A percentile compares a stretch with the other conserved stretches of the same genome.
phyloP scores from a whole-genome alignment of 192 early-diverging fungal species.

The Polychytrium aggregatum region DNA sequence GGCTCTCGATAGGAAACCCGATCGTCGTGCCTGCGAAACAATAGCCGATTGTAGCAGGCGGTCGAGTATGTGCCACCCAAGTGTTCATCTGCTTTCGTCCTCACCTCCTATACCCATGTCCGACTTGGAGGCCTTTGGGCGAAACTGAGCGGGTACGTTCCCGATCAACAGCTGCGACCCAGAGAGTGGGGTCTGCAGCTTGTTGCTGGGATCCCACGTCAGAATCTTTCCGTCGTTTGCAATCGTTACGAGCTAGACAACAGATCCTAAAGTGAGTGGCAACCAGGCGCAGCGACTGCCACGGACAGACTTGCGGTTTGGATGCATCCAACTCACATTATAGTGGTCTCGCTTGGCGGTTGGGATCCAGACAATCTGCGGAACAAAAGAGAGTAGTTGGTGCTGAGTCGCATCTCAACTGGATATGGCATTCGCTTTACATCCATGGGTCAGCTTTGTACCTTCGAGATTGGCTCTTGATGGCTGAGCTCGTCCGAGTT shows the following conservation, averaged over 20 bases:
- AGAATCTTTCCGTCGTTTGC: constrained; percentile 35
- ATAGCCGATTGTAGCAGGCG: not conserved
- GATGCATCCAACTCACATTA: constrained; percentile 12
- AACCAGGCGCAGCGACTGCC: too few species aligned
- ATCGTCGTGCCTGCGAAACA: constrained; percentile 7
- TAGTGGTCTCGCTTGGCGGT: constrained; percentile 15
- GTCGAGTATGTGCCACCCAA: not conserved
- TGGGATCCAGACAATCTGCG: constrained; percentile 22
- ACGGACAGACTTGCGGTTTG: not conserved
- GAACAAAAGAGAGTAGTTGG: not conserved
- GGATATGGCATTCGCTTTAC: too few species aligned
- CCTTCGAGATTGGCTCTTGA: constrained; percentile 34
- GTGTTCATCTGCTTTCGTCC: too few species aligned
- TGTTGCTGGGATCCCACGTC: constrained; percentile 23
- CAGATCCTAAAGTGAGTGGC: too few species aligned
- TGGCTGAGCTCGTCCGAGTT: constrained; percentile 24
- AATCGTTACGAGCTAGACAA: constrained; percentile 22
- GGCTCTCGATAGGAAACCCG: constrained; percentile 8
- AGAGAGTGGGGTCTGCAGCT: constrained; percentile 13
- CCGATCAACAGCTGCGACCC: constrained; percentile 16
- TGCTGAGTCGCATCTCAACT: too few species aligned
- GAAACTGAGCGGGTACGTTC: constrained; percentile 9
- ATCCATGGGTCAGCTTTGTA: too few species aligned
- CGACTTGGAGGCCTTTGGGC: not conserved
- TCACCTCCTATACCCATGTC: too few species aligned